Evolutionary conservation across 768 basidiomycete genomes (phyloP), one percentile per base, ranked within the genome.

Genomic region (Pisolithus albus): DNA sequence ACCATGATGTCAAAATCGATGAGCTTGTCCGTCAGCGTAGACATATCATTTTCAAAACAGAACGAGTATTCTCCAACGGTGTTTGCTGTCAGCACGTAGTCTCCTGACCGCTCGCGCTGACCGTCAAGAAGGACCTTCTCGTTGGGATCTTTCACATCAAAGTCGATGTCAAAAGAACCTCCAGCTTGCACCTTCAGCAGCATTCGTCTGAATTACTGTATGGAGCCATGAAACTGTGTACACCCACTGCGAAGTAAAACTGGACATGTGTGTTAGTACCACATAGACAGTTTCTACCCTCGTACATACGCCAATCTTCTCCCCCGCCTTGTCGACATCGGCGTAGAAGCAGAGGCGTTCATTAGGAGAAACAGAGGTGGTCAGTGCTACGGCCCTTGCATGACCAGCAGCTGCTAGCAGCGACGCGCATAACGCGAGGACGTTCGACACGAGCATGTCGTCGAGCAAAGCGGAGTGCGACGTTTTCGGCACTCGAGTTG

Each of bases 31-130:
- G 90, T 88, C 58, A 96, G 77, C 4, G 91, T 90, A 23, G 87
- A 89, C 78, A 95, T 95, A 74, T 97, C 94, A 67, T 99, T 99
- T 65, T 92, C 89, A 67, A 98, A 96, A 73, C 95, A 98, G 75
- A 99, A 98, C 5, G 94, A 67, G 64, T 92, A 92, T 78, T 92
- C 90, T 59, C 90, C 90, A 66, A 85, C 78, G 18, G 80, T 80
- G 71, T 96, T 95, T 18, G 92, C 96, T 4, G 96, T 98, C 55
- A 98, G 79, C 50, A 99, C 91, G 62, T 87, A 98, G 81, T 99
- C 96, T 32, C 96, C 96, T 58, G 96, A 92, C 30, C 90, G 84
- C 62, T 98, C 95, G 24, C 86, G 82, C 59, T 79, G 72, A 48
- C 93, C 96, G 47, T 94, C 88, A 43, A 99, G 81, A 23, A 98